A percentile compares a stretch with the other conserved stretches of the same genome.
These are phyloP conservation scores for Achaetomium macrosporum DNA, from an alignment of 2,329 filamentous ascomycete species.

Conservation along the genomic window DNA sequence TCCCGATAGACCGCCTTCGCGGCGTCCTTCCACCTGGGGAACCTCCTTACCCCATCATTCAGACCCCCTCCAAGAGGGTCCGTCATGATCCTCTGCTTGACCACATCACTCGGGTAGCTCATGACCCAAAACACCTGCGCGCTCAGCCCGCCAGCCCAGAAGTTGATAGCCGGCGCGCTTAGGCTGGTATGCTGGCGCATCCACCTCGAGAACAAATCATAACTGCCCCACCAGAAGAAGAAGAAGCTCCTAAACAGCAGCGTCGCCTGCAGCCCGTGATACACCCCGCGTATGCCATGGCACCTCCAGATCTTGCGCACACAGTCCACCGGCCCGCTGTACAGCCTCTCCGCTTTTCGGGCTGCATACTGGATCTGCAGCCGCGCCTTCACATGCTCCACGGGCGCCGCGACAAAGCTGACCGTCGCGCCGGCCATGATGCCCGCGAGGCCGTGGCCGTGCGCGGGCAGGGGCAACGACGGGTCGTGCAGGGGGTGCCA, in stretches of 20 bases:
- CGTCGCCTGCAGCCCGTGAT: constrained; percentile 79
- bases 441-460: constrained; percentile 84
- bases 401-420: constrained; percentile 84
- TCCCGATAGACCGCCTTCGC: constrained; percentile 72
- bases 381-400: constrained; percentile 92
- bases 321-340: constrained; percentile 84
- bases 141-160: constrained; percentile 91
- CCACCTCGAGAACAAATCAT: constrained; percentile 72
- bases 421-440: constrained; percentile 84
- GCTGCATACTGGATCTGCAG: constrained; percentile 91
- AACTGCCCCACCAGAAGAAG: constrained; percentile 98
- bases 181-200: constrained; percentile 63
- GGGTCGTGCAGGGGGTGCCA: constrained; percentile 31
- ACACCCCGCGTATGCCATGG: constrained; percentile 76
- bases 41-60: constrained; percentile 61
- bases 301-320: constrained; percentile 59
- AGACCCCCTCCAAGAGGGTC: constrained; percentile 72
- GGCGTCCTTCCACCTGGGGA: constrained; percentile 72
- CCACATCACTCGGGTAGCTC: constrained; percentile 84
- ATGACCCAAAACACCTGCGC: constrained; percentile 94
- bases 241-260: constrained; percentile 88
- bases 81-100: constrained; percentile 97
- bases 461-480: constrained; percentile 54
- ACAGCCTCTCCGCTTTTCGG: constrained; percentile 68
- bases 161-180: constrained; percentile 78